Conservation (phyloP, 2,329 filamentous ascomycete genomes). For the Aspergillus candidus region DNA sequence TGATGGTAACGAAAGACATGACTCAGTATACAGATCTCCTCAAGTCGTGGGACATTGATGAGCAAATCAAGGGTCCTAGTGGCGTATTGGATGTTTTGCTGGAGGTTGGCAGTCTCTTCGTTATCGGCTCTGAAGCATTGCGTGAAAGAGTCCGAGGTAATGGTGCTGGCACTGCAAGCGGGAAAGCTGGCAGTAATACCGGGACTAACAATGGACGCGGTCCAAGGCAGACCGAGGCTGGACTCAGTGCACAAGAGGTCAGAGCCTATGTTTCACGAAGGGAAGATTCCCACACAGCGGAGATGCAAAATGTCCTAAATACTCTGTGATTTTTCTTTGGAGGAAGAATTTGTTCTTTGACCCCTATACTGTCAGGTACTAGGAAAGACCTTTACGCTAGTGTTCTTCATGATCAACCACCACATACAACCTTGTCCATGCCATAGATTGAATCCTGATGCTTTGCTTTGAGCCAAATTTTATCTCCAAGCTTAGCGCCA, state of each 20-base stretch:
- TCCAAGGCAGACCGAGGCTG: constrained; percentile 50
- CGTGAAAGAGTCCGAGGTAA: constrained; percentile 62
- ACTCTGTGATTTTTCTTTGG: constrained; percentile 43
- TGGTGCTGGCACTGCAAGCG: constrained; percentile 41
- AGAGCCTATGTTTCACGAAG: constrained; percentile 77
- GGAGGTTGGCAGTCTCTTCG: constrained; percentile 93
- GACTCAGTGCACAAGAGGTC: constrained; percentile 47
- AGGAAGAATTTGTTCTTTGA: background rate
- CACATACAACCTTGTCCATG: too few species aligned
- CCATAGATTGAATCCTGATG: too few species aligned
- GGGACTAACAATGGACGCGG: constrained; percentile 19
- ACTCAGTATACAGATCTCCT: constrained; percentile 85
- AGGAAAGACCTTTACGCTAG: too few species aligned
- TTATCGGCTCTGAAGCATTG: constrained; percentile 76
- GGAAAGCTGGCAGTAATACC: constrained; percentile 41
- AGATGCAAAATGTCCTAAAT: constrained; percentile 76
- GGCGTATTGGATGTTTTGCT: constrained; percentile 75
- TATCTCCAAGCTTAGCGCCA: too few species aligned
- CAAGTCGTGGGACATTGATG: constrained; percentile 70
- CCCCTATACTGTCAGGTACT: too few species aligned
- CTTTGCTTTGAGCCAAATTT: too few species aligned
- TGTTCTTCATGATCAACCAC: too few species aligned
- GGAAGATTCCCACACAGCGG: constrained; percentile 74
- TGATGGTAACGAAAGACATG: constrained; percentile 95
- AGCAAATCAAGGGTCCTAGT: constrained; percentile 46